Conservation (phyloP, 371 early-diverging fungal genomes). For the Cokeromyces recurvatus region DNA sequence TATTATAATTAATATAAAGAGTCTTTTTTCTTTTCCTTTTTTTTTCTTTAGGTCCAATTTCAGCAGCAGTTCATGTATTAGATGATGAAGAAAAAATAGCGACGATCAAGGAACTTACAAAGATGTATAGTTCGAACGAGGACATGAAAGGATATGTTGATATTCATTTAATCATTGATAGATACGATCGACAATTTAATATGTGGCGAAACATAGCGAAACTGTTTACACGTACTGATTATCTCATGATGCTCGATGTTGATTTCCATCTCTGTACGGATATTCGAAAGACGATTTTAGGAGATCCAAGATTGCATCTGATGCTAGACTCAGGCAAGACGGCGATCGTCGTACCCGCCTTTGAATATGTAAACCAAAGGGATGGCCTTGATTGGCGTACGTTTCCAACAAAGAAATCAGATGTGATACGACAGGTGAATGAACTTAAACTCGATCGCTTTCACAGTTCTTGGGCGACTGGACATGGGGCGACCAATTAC, state of each 20-base stretch:
- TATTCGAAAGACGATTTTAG: constrained; percentile 33
- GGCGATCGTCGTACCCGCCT: constrained; percentile 53
- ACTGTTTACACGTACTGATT: constrained; percentile 52
- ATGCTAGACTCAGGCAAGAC: constrained; percentile 35
- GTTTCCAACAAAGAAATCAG: constrained; percentile 38
- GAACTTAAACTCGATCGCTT: constrained; percentile 39
- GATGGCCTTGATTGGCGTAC: constrained; percentile 42
- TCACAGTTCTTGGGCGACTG: constrained; percentile 44
- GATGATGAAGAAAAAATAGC: constrained; percentile 41
- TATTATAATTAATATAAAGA: too few species aligned
- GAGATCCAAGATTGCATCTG: constrained; percentile 19
- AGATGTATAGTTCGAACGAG: constrained; percentile 37
- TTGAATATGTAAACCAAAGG: constrained; percentile 45
- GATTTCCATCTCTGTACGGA: constrained; percentile 58
- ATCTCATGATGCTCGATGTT: constrained; percentile 57
- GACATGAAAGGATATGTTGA: constrained; percentile 50
- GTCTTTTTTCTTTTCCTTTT: neutral
- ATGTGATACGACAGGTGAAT: constrained; percentile 28
- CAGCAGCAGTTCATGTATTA: constrained; percentile 53
- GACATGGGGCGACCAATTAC: constrained; percentile 53
- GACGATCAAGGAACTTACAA: constrained; percentile 36
- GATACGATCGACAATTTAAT: constrained; percentile 55
- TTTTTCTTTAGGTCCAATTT: constrained; percentile 41
- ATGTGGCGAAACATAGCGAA: constrained; percentile 60
- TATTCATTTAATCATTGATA: constrained; percentile 52